Base-by-base conservation (phyloP, 306 rosid genomes). In the Sechiopsis laciniata region DNA sequence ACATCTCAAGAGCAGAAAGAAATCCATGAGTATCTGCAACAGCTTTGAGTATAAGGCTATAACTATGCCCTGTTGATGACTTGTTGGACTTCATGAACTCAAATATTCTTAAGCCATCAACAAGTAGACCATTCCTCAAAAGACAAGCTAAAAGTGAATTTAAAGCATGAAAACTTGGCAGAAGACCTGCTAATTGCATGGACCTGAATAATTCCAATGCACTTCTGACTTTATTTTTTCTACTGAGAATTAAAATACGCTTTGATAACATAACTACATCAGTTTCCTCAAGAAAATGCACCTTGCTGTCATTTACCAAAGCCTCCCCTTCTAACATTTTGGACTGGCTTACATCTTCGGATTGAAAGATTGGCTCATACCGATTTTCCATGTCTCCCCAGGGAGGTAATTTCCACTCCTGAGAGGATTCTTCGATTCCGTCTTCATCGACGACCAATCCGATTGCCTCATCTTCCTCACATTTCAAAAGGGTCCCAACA, bases 81-180 rank as follows among this genome's bases (percentile, higher is more conserved):
- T 84, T 74, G 76, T 78, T 83, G 8, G 57, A 75, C 80, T 79
- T 85, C 76, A 86, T 80, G 73, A 84, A 81, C 72, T 82, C 78
- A 54, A 88, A 88, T 56, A 90, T 84, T 75, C 82, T 85, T 57
- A 86, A 78, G 57, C 88, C 89, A 70, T 90, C 87, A 51, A 85
- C 90, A 79, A 82, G 62, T 71, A 76, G 68, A 54, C 80, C 85
- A 59, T 93, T 88, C 84, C 98, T 90, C 77, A 85, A 13, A 58
- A 93, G 97, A 73, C 94, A 79, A 61, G 89, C 81, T 56, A 93
- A 78, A 54, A 93, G 87, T 55, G 97, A 93, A 82, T 93, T 93
- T 73, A 90, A 87, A 3, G 97, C 89, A 81, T 90, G 97, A 56
- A 79, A 74, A 78, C 71, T 86, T 7, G 97, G 97, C 81, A 80